These are phyloP conservation scores for Apiospora koreana DNA, from an alignment of 2,329 filamentous ascomycete species.

Conservation along the genomic window DNA sequence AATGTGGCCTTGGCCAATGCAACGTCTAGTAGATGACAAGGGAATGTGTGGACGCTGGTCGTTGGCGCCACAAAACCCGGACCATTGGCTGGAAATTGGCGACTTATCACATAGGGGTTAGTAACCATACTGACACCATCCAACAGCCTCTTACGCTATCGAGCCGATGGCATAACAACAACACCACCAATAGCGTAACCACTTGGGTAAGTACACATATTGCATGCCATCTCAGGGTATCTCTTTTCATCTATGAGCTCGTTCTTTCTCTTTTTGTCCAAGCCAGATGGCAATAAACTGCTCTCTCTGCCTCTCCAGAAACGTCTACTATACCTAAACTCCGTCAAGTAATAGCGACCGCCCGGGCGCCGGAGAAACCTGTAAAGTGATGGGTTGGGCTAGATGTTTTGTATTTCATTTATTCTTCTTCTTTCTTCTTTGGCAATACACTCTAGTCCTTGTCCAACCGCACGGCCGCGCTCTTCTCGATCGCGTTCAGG, in stretches of 20 bases:
- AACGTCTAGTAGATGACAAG: too few species aligned
- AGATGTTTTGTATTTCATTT: background rate
- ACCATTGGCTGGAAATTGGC: too few species aligned
- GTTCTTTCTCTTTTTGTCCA: background rate
- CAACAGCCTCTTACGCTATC: too few species aligned
- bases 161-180: background rate
- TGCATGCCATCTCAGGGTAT: background rate
- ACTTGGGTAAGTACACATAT: background rate
- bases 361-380: background rate
- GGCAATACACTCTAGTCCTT: slow-evolving; percentile 60
- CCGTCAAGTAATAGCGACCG: background rate
- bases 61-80: too few species aligned
- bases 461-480: slow-evolving; percentile 86
- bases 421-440: background rate
- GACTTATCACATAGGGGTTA: too few species aligned
- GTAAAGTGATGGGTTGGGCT: background rate
- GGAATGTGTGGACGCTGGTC: too few species aligned
- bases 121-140: too few species aligned
- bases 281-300: background rate
- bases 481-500: slow-evolving; percentile 86
- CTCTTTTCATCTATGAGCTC: slow-evolving; percentile 3
- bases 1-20: too few species aligned
- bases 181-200: background rate
- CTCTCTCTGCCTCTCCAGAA: background rate
- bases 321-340: background rate